Evolutionary conservation across 176 grass and related monocot species (phyloP).

Genomic region (Tillandsia fasciculata): DNA sequence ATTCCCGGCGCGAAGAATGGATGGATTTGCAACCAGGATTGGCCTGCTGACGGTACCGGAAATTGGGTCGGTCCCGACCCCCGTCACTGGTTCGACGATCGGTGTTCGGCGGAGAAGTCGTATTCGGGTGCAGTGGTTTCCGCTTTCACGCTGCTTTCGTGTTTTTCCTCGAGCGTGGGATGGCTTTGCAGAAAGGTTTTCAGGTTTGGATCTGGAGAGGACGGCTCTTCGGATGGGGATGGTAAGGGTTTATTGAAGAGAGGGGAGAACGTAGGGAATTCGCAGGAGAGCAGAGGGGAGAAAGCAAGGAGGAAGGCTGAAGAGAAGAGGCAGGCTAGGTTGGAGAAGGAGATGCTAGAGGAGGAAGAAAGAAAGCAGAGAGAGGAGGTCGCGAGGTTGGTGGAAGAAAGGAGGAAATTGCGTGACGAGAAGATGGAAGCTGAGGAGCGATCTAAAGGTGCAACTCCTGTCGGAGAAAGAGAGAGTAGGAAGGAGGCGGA

Average conservation of each 20-base stretch:
- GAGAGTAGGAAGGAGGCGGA: conserved; percentile 53
- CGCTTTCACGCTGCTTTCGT: conserved; percentile 29
- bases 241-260: conserved; percentile 38
- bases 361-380: conserved; percentile 96
- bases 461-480: conserved; percentile 59
- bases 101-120: conserved; percentile 28
- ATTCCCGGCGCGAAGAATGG: conserved; percentile 35
- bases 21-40: conserved; percentile 74
- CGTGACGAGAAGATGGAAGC: conserved; percentile 76
- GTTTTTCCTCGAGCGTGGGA: conserved; percentile 20
- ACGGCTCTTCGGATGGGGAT: conserved; percentile 20
- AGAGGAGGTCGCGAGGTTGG: conserved; percentile 75
- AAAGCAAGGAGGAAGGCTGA: conserved; percentile 82
- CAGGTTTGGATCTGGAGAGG: conserved; percentile 38
- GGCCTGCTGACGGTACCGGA: conserved; percentile 24
- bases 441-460: conserved; percentile 59
- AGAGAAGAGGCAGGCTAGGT: conserved; percentile 66
- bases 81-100: conserved; percentile 40
- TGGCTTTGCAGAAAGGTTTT: conserved; percentile 57
- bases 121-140: conserved; percentile 27
- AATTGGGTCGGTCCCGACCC: conserved; percentile 21
- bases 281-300: conserved; percentile 58
- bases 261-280: conserved; percentile 48
- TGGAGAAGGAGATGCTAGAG: conserved; percentile 93
- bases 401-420: conserved; percentile 79